Percentiles rank a stretch among this genome's conserved stretches.
phyloP scores from a whole-genome alignment of 2,329 filamentous ascomycete species.

The Clonostachys rosea region DNA sequence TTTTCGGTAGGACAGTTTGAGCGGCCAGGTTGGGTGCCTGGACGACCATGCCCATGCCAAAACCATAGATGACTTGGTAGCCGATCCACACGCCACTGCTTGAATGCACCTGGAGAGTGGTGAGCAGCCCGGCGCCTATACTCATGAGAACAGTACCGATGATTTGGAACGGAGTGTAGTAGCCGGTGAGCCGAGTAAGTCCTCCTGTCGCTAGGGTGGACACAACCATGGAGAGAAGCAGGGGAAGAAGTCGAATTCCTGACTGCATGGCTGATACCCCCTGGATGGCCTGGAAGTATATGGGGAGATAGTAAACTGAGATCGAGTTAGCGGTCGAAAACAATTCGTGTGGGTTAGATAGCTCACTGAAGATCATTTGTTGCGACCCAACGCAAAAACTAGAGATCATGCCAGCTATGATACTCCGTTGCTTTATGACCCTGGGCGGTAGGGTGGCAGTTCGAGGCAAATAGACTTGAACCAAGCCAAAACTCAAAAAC shows the following conservation, averaged over 20 bases:
- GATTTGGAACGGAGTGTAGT: slow-evolving; percentile 28
- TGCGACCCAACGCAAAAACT: too few relatives aligned
- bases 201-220: slow-evolving; percentile 37
- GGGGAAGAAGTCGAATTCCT: slow-evolving; percentile 29
- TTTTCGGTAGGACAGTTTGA: slow-evolving; percentile 9
- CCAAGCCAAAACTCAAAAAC: slow-evolving; percentile 12
- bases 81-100: slow-evolving; percentile 28
- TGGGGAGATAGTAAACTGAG: slow-evolving; percentile 27
- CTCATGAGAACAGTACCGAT: slow-evolving; percentile 16
- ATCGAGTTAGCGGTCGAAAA: too few relatives aligned
- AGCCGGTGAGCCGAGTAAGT: slow-evolving; percentile 22
- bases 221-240: slow-evolving; percentile 21
- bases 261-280: slow-evolving; percentile 21
- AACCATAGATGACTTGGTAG: slow-evolving; percentile 28
- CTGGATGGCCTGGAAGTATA: slow-evolving; percentile 29
- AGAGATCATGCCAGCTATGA: slow-evolving; percentile 14
- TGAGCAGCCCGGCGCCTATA: slow-evolving; percentile 27
- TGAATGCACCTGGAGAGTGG: slow-evolving; percentile 14
- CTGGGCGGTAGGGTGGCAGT: slow-evolving; percentile 28
- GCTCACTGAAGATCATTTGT: too few relatives aligned
- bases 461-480: slow-evolving; percentile 18
- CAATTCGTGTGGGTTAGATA: too few relatives aligned
- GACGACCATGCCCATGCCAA: slow-evolving; percentile 19
- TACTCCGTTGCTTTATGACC: slow-evolving; percentile 27
- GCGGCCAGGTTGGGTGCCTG: slow-evolving; percentile 30